Evolutionary conservation across 257 asterid species (phyloP).

Genomic region (Fraxinus cuspidata): DNA sequence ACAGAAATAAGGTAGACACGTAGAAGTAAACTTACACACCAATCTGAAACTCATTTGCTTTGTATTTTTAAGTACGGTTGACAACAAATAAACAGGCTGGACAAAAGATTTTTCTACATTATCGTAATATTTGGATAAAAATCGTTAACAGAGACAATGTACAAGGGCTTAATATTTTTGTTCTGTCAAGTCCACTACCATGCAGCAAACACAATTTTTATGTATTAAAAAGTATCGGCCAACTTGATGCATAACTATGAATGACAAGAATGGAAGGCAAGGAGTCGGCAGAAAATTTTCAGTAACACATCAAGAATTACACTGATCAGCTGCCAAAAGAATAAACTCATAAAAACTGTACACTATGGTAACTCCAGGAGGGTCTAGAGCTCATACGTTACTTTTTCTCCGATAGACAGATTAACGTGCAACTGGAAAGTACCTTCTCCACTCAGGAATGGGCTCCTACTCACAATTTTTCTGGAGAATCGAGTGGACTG

Average conservation of each 20-base stretch:
- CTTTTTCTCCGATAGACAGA: not conserved
- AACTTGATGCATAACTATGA: not conserved
- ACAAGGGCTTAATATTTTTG: too few species aligned
- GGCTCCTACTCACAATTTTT: slow-evolving; percentile 48
- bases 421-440: not conserved
- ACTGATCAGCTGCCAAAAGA: slow-evolving; percentile 6
- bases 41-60: too few species aligned
- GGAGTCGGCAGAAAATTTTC: not conserved
- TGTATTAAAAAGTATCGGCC: not conserved
- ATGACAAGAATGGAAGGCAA: not conserved
- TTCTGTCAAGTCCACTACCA: too few species aligned
- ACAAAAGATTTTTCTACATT: too few species aligned
- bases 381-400: not conserved
- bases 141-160: too few species aligned
- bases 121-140: too few species aligned
- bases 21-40: too few species aligned
- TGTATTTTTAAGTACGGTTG: too few species aligned
- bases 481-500: slow-evolving; percentile 46
- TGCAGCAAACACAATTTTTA: not conserved
- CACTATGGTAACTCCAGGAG: slow-evolving; percentile 20
- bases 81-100: too few species aligned
- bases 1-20: too few species aligned
- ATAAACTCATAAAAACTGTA: slow-evolving; percentile 35
- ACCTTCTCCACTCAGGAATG: slow-evolving; percentile 33
- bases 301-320: not conserved